Base-by-base conservation (phyloP, 139 green algal species). In the Chlamydomonas incerta region DNA sequence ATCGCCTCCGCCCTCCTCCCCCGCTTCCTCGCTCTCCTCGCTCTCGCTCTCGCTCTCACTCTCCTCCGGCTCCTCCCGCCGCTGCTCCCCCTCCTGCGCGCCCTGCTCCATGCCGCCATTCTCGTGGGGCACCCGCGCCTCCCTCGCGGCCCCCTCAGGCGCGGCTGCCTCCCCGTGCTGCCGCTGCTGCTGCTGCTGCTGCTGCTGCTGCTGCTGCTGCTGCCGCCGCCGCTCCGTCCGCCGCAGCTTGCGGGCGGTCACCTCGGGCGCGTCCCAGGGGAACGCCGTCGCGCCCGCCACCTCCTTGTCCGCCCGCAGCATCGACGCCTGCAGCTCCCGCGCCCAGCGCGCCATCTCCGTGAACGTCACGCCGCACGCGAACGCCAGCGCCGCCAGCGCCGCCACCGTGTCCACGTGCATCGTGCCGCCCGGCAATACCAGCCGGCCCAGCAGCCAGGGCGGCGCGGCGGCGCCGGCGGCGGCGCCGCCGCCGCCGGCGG, bases 341-440 rank as follows among this genome's bases (percentile, higher is more conserved):
- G 23, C 58, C 74, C 58, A 72, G 11, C 18, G 8, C 24, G 28
- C 4, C 74, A 82, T 15, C 1, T 82, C 74, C 21, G 10, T 11
- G 26, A 58, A 35, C 24, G 35, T 37, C 10, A 60, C 57, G 74
- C 58, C 33, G 10, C 52, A 15, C 10, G 11, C 9, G 28, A 34
- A 82, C 15, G 58, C 58, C 58, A 82, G 74, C 58, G 57, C 57
- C 33, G 50, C 74, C 33, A 82, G 58, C 28, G 72, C 74, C 35
- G 74, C 74, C 26, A 37, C 35, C 14, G 58, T 15, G 74, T 82
- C 74, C 11, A 10, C 57, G 35, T 82, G 74, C 74, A 81, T 81
- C 31, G 70, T 31, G 3, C 31, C 46, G 3, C 33, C 55, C 1
- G 52, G n/a, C 33, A 57, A 55, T 10, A 60, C 26, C 13, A 82